Percentiles rank a stretch among this genome's conserved stretches.
Conservation (phyloP, 2,329 filamentous ascomycete species). For the Penicillium sclerotiorum region DNA sequence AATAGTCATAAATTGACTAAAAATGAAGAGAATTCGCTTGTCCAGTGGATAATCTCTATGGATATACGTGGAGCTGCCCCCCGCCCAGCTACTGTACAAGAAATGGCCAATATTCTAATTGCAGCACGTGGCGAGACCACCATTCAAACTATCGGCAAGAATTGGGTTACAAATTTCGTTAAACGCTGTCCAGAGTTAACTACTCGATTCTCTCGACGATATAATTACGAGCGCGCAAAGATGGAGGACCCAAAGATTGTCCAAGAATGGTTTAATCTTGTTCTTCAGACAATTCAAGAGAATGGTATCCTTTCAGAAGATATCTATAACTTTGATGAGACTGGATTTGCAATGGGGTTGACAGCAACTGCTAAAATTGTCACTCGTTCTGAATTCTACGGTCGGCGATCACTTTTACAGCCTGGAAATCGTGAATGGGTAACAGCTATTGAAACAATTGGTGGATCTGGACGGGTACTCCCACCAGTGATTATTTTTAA, state of each 20-base stretch:
- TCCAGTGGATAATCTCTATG: too few relatives aligned
- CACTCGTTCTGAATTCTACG: neutral
- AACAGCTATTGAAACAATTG: neutral
- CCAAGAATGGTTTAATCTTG: conserved; percentile 1
- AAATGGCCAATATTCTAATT: neutral
- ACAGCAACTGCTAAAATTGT: conserved; percentile 2
- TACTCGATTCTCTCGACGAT: neutral
- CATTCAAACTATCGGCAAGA: neutral
- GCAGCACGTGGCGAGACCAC: neutral
- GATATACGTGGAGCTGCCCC: neutral
- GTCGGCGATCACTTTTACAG: neutral
- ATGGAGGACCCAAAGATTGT: neutral
- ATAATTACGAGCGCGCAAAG: neutral
- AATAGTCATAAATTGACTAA: conserved; percentile 8
- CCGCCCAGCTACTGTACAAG: neutral
- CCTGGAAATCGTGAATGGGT: too few relatives aligned
- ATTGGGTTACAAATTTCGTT: too few relatives aligned
- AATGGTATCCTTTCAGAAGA: conserved; percentile 1
- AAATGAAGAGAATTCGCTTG: conserved; percentile 10
- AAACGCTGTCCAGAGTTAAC: too few relatives aligned
- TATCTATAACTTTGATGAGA: conserved; percentile 15
- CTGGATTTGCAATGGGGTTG: conserved; percentile 6
- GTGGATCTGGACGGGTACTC: neutral
- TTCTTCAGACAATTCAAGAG: neutral
- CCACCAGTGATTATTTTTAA: neutral